A percentile compares a stretch with the other conserved stretches of the same genome.
These are phyloP conservation scores for Steccherinum ochraceum DNA, from an alignment of 768 basidiomycete species.

Conservation along the genomic window DNA sequence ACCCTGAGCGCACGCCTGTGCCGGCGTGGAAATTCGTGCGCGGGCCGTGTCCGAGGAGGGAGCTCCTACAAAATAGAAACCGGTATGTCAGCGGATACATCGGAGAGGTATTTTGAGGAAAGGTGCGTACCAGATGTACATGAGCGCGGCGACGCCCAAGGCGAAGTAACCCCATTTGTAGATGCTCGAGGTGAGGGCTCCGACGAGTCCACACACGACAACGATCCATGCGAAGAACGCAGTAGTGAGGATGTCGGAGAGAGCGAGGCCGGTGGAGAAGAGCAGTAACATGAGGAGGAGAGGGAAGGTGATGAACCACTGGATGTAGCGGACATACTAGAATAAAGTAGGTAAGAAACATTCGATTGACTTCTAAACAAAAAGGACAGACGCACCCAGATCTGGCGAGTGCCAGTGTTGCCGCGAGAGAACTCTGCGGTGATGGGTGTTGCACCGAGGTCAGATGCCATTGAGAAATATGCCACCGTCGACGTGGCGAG, in stretches of 20 bases:
- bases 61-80: slow-evolving; percentile 8
- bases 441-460: slow-evolving; percentile 43
- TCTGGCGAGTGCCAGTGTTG: slow-evolving; percentile 26
- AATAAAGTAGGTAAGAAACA: background rate
- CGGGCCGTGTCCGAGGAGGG: slow-evolving; percentile 22
- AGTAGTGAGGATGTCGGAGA: slow-evolving; percentile 40
- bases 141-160: slow-evolving; percentile 38
- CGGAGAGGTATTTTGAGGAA: background rate
- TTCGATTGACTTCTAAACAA: background rate
- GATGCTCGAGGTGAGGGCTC: slow-evolving; percentile 39
- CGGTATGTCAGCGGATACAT: background rate
- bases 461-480: slow-evolving; percentile 53
- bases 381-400: slow-evolving; percentile 32
- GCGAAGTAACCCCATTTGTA: slow-evolving; percentile 53
- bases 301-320: slow-evolving; percentile 53
- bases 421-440: slow-evolving; percentile 32
- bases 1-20: slow-evolving; percentile 20
- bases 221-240: slow-evolving; percentile 42
- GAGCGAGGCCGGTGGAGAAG: slow-evolving; percentile 39
- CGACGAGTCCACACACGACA: slow-evolving; percentile 42
- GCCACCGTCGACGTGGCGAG: slow-evolving; percentile 40
- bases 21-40: slow-evolving; percentile 21
- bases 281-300: slow-evolving; percentile 40
- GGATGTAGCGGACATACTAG: slow-evolving; percentile 49
- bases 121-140: slow-evolving; percentile 42